Base-by-base conservation (phyloP, 331 rosid genomes). In the Telfairia occidentalis region DNA sequence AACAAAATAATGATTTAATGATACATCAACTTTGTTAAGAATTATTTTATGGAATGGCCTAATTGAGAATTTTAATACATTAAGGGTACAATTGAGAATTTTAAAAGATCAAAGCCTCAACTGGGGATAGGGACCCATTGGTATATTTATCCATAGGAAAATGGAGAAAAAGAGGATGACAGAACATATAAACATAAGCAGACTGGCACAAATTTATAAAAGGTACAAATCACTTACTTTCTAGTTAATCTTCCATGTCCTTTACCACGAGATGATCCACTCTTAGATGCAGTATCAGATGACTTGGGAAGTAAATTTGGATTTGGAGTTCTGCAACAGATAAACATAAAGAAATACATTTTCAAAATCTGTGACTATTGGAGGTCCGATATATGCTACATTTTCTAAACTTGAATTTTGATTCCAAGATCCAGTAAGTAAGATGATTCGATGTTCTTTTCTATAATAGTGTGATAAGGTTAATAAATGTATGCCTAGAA, bases 241-340 rank as follows among this genome's bases (percentile, higher is more conserved):
- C 82, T 86, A 18, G 99, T 95, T 74, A 95, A 54, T 85, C 83
- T 85, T 84, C 99, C 97, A 63, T 83, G 96, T 78, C 89, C 89
- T 86, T 83, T 92, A 66, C 85, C 86, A 79, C 78, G 85, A 29
- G 91, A 80, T 5, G 88, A 50, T 55, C 76, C 85, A 75, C 83
- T 75, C 86, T 91, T 89, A 64, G 82, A 79, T 71, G 78, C 84
- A 42, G 46, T 65, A 26, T 73, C 83, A 45, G 74, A n/a, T 55
- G 55, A 63, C 66, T 82, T 81, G 26, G 84, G 74, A 78, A 70
- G 57, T 32, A 49, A 45, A 61, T 21, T 83, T 18, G 71, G 70
- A 73, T 83, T 87, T 19, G 89, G 88, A 75, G 87, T 76, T 66
- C 96, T 94, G 88, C 80, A 71, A 78, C 16, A 21, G 13, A 61